Conservation (phyloP, 2,329 filamentous ascomycete species). For the Lomentospora prolificans region DNA sequence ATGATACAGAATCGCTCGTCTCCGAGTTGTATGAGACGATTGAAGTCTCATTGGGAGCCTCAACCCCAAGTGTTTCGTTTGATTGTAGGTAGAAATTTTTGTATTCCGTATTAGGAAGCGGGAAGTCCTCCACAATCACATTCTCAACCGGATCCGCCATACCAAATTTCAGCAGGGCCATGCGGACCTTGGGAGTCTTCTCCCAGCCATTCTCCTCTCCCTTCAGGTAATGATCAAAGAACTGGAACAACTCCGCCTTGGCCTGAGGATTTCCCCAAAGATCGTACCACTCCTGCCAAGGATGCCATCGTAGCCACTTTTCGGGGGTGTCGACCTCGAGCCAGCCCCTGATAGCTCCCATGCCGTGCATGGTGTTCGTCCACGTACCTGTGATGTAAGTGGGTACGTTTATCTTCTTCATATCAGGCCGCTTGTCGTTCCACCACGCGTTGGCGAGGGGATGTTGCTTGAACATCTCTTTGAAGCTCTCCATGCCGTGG, state of each 20-base stretch:
- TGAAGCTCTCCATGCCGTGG: conserved; percentile 15
- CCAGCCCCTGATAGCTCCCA: conserved; percentile 23
- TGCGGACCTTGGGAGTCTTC: conserved; percentile 30
- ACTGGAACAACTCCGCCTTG: conserved; percentile 26
- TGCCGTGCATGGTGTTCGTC: conserved; percentile 16
- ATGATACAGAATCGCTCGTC: conserved; percentile 15
- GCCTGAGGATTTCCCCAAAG: conserved; percentile 23
- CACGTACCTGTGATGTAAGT: conserved; percentile 16
- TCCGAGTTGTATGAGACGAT: conserved; percentile 14
- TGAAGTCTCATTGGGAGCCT: conserved; percentile 28
- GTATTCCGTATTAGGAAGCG: conserved; percentile 11
- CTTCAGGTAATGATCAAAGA: conserved; percentile 36
- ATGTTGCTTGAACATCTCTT: conserved; percentile 12
- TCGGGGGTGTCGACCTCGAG: conserved; percentile 24
- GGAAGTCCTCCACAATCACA: conserved; percentile 21
- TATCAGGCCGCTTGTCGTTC: conserved; percentile 16
- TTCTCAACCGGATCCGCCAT: conserved; percentile 15
- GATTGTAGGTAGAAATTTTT: conserved; percentile 21
- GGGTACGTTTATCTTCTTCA: conserved; percentile 15
- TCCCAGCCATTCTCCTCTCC: conserved; percentile 33
- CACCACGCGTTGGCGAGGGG: conserved; percentile 15
- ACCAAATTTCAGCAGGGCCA: conserved; percentile 23
- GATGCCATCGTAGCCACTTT: conserved; percentile 33
- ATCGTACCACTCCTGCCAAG: conserved; percentile 35
- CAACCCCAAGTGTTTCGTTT: conserved; percentile 19